Evolutionary conservation across 2,329 filamentous ascomycete genomes (phyloP).

Genomic region (Conoideocrella luteorostrata): DNA sequence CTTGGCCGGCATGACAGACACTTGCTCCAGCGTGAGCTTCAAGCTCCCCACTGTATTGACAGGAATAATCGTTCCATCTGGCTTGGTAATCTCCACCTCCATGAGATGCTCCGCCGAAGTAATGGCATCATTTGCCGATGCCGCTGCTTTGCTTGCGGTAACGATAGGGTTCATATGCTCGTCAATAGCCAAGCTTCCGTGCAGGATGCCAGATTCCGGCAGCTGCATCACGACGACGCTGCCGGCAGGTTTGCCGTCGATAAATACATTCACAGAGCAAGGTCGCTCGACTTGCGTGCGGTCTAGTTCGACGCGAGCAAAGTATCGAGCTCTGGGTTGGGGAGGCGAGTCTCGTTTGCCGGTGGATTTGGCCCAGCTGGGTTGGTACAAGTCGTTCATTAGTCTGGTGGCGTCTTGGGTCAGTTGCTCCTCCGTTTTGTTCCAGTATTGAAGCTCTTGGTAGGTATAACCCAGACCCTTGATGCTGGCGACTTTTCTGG

Average conservation of each 20-base stretch:
- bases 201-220: constrained; percentile 23
- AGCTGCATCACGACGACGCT: constrained; percentile 30
- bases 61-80: constrained; percentile 24
- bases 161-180: constrained; percentile 27
- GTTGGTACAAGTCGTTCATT: constrained; percentile 28
- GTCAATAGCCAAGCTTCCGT: constrained; percentile 33
- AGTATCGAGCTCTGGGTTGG: constrained; percentile 23
- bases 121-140: constrained; percentile 2
- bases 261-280: constrained; percentile 26
- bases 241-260: constrained; percentile 25
- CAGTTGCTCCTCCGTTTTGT: constrained; percentile 24
- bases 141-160: not conserved
- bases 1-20: constrained; percentile 20
- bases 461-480: constrained; percentile 34
- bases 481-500: constrained; percentile 25
- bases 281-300: constrained; percentile 29
- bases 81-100: constrained; percentile 15
- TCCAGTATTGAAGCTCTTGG: constrained; percentile 29
- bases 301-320: constrained; percentile 27
- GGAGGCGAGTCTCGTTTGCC: not conserved
- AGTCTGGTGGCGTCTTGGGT: constrained; percentile 21
- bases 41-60: constrained; percentile 27
- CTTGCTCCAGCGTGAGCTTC: constrained; percentile 28
- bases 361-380: not conserved
- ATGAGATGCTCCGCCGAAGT: constrained; percentile 4